Base-by-base conservation (phyloP, 257 asterid species). In the Avicennia marina region DNA sequence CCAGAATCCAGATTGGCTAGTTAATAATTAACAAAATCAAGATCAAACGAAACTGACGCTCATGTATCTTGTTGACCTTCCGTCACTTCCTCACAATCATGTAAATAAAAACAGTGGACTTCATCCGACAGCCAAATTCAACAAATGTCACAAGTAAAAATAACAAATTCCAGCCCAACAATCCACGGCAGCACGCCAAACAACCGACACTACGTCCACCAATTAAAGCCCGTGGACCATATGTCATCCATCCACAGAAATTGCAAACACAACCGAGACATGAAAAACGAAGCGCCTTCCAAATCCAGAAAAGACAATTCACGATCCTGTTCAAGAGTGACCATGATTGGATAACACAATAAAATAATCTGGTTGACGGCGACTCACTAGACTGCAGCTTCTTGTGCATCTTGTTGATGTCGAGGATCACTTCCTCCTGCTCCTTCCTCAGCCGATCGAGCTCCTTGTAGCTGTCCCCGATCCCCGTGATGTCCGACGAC, bases 371-470 rank as follows among this genome's bases (percentile, higher is more conserved):
- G 11, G n/a, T 12, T 34, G 33, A 45, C 33, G 16, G 34, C 25
- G 43, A 75, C 87, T 76, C 64, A 93, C 97, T 67, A n/a, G 94
- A 39, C 56, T 72, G 86, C 2, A 93, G 91, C 87, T 84, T 89
- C 81, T 82, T 89, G 62, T 93, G 99, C 84, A 93, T 61, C 87
- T 82, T 93, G 70, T 89, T 84, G 82, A 93, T 89, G 43, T 93
- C 99, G 34, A 63, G 67, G 45, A 93, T 82, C 50, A 93, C 81
- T 4, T 75, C 82, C 47, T 89, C 96, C 67, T 78, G 96, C 57
- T 74, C 87, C 61, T 89, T 86, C 82, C 99, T 78, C 58, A 93
- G 40, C 43, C 96, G 96, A 77, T 93, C 99, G 76, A 93, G 97
- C 75, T 80, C 91, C 79, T 79, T 82, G 22, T 97, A 65, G 75